These are phyloP conservation scores for Telfairia occidentalis DNA, from an alignment of 331 rosid genomes.

Conservation along the genomic window DNA sequence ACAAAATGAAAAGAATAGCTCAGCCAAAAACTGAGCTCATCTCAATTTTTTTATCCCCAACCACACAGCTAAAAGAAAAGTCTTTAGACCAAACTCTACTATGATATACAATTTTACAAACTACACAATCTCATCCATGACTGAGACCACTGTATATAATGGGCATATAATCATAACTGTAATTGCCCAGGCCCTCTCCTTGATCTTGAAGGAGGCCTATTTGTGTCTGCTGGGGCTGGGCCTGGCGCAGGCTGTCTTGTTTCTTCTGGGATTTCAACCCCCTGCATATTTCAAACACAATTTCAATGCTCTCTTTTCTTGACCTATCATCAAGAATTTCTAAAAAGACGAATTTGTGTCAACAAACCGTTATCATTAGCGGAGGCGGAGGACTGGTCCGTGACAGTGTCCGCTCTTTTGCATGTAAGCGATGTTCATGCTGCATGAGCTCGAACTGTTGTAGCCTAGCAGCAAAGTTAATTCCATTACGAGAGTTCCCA, in stretches of 20 bases:
- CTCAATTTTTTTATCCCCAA: slow-evolving; percentile 32
- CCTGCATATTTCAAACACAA: slow-evolving; percentile 28
- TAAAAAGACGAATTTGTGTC: not conserved
- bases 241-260: not conserved
- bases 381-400: slow-evolving; percentile 22
- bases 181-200: slow-evolving; percentile 47
- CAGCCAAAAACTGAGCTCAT: slow-evolving; percentile 29
- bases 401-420: slow-evolving; percentile 31
- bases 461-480: slow-evolving; percentile 54
- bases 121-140: slow-evolving; percentile 42
- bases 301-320: not conserved
- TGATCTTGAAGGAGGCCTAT: slow-evolving; percentile 44
- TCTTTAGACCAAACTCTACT: slow-evolving; percentile 38
- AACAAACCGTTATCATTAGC: slow-evolving; percentile 31
- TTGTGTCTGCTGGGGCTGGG: slow-evolving; percentile 19
- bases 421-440: slow-evolving; percentile 51
- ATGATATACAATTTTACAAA: slow-evolving; percentile 82
- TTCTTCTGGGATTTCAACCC: slow-evolving; percentile 41
- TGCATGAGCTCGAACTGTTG: slow-evolving; percentile 84
- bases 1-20: slow-evolving; percentile 68
- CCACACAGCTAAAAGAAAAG: slow-evolving; percentile 30
- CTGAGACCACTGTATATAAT: slow-evolving; percentile 10
- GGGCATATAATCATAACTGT: slow-evolving; percentile 20
- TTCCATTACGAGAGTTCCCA: slow-evolving; percentile 43
- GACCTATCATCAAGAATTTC: not conserved